phyloP scores from a whole-genome alignment of 2,329 filamentous ascomycete species.

The Verticillium albo-atrum region DNA sequence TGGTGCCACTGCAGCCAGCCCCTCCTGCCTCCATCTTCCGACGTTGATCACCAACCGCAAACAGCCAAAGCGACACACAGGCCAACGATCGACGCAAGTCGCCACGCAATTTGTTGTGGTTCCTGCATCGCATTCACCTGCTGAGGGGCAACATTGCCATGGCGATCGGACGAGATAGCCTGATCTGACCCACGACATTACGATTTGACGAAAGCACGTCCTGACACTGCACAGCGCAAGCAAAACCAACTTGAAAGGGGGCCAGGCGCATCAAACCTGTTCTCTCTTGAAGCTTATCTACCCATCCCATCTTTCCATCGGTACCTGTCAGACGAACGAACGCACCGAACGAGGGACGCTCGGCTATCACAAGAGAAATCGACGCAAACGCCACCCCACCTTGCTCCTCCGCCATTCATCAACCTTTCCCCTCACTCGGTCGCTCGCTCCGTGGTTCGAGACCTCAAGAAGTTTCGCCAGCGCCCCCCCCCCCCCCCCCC shows the following conservation, averaged over 20 bases:
- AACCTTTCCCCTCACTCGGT: not conserved
- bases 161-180: not conserved
- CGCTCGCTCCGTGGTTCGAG: not conserved
- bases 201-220: not conserved
- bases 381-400: not conserved
- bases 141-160: not conserved
- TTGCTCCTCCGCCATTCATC: not conserved
- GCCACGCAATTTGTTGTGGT: slow-evolving; percentile 2
- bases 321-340: not conserved
- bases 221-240: not conserved
- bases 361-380: not conserved
- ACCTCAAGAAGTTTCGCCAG: not conserved
- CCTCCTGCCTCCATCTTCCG: no score
- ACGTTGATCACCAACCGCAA: no score
- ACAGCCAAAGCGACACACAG: no score
- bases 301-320: not conserved
- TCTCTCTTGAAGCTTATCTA: not conserved
- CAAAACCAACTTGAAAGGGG: not conserved
- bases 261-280: no score
- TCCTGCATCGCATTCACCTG: slow-evolving; percentile 4
- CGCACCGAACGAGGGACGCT: not conserved
- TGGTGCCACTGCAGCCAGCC: no score
- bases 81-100: not conserved
- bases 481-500: no score
- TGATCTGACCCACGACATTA: not conserved